A percentile compares a stretch with the other conserved stretches of the same genome.
Evolutionary conservation across 2,329 filamentous ascomycete genomes (phyloP).

Genomic region (Pyrenochaeta sp.): DNA sequence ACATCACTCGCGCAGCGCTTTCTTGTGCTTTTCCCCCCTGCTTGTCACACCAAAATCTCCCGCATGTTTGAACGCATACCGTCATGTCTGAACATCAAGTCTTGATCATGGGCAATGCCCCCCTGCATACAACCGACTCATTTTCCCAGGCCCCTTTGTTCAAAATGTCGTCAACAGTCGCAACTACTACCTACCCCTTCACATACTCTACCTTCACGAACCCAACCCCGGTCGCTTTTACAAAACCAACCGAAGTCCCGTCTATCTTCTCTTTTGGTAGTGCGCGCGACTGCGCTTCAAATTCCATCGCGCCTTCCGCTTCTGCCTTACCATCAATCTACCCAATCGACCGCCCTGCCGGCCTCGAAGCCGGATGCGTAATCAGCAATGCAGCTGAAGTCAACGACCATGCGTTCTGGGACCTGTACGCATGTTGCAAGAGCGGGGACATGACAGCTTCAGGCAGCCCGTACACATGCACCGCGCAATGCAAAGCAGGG

Average conservation of each 20-base stretch:
- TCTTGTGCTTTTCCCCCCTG: background rate
- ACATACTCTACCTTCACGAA: conserved; percentile 23
- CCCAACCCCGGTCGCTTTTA: conserved; percentile 13
- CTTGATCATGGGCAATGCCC: background rate
- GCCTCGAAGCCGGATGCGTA: conserved; percentile 15
- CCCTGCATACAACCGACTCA: conserved; percentile 1
- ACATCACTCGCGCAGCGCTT: background rate
- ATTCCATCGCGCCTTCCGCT: conserved; percentile 1
- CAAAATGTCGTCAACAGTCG: conserved; percentile 5
- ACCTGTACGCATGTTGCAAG: conserved; percentile 30
- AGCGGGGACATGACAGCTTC: conserved; percentile 6
- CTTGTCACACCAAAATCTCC: background rate
- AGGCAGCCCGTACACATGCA: conserved; percentile 15
- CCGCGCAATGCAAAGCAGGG: conserved; percentile 15
- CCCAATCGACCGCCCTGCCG: conserved; percentile 8
- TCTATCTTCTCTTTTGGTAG: conserved; percentile 19
- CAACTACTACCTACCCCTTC: conserved; percentile 22
- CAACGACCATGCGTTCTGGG: conserved; percentile 35
- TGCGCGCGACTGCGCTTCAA: conserved; percentile 10
- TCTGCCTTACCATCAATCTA: conserved; percentile 8
- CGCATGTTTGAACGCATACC: too few relatives aligned
- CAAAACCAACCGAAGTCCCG: conserved; percentile 16
- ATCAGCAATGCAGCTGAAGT: conserved; percentile 29
- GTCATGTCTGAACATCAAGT: too few relatives aligned
- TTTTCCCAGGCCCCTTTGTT: background rate